Conservation (phyloP, 768 basidiomycete genomes). For the Rickenella mellea region DNA sequence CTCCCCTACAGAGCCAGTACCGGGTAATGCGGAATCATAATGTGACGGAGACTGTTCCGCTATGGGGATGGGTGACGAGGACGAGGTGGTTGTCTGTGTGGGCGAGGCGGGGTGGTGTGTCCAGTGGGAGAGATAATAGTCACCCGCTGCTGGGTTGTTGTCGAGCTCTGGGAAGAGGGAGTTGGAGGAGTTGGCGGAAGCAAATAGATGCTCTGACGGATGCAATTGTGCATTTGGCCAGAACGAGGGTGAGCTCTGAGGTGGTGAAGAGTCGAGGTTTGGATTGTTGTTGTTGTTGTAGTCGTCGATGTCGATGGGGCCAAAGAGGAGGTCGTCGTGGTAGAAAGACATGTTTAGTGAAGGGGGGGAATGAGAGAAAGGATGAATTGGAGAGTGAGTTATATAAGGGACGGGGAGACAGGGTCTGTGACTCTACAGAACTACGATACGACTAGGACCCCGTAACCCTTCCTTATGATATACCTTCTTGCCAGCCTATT, state of each 20-base stretch:
- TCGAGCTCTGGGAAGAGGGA: no score
- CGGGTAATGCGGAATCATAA: background rate
- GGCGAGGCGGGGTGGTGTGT: no score
- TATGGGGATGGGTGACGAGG: background rate
- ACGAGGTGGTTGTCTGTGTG: conserved; percentile 1
- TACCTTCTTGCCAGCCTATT: conserved; percentile 77
- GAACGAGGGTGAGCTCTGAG: background rate
- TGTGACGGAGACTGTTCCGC: background rate
- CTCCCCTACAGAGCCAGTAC: background rate
- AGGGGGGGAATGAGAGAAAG: background rate
- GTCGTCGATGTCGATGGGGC: background rate
- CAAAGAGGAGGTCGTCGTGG: background rate
- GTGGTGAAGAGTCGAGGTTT: background rate
- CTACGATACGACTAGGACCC: conserved; percentile 45
- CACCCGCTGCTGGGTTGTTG: no score
- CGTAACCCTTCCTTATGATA: conserved; percentile 76
- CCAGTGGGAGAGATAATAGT: no score
- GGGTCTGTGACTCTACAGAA: conserved; percentile 26
- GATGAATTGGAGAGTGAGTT: conserved; percentile 1
- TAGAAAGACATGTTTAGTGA: background rate
- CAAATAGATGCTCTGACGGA: background rate
- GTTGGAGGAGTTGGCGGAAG: background rate
- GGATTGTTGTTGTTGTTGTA: background rate
- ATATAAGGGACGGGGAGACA: background rate
- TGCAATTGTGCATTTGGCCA: background rate